A percentile compares a stretch with the other conserved stretches of the same genome.
These are phyloP conservation scores for Mucor velutinosus DNA, from an alignment of 371 early-diverging fungal species.

Conservation along the genomic window DNA sequence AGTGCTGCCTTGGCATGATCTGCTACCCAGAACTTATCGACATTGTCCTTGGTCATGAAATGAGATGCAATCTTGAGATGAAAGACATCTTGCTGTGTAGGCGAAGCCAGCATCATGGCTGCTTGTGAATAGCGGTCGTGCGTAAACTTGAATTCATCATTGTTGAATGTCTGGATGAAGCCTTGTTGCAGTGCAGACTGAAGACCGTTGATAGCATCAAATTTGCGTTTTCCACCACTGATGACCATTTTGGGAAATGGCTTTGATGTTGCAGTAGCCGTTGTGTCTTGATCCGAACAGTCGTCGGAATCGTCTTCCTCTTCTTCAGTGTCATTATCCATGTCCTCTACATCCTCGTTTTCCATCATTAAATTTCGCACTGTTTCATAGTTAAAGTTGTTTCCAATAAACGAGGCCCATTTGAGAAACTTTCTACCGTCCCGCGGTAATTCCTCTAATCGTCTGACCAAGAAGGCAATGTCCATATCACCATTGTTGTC, in stretches of 20 bases:
- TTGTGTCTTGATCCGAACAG: neutral
- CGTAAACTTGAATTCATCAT: constrained; percentile 47
- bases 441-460: constrained; percentile 45
- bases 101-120: constrained; percentile 38
- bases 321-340: constrained; percentile 11
- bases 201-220: constrained; percentile 48
- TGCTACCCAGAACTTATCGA: constrained; percentile 57
- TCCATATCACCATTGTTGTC: constrained; percentile 36
- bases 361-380: constrained; percentile 46
- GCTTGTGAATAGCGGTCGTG: constrained; percentile 54
- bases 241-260: neutral
- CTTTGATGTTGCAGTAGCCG: neutral
- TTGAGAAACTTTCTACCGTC: constrained; percentile 51
- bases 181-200: constrained; percentile 51
- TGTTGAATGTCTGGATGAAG: constrained; percentile 42
- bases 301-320: constrained; percentile 16
- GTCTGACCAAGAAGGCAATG: constrained; percentile 42
- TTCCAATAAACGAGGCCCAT: constrained; percentile 56
- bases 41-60: constrained; percentile 35
- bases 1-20: constrained; percentile 81
- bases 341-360: constrained; percentile 29
- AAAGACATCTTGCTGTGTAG: constrained; percentile 28
- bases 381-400: constrained; percentile 46
- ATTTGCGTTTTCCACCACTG: constrained; percentile 3
- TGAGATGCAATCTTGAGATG: constrained; percentile 42